Base-by-base conservation (phyloP, 2,329 filamentous ascomycete species). In the Didymella lethalis region DNA sequence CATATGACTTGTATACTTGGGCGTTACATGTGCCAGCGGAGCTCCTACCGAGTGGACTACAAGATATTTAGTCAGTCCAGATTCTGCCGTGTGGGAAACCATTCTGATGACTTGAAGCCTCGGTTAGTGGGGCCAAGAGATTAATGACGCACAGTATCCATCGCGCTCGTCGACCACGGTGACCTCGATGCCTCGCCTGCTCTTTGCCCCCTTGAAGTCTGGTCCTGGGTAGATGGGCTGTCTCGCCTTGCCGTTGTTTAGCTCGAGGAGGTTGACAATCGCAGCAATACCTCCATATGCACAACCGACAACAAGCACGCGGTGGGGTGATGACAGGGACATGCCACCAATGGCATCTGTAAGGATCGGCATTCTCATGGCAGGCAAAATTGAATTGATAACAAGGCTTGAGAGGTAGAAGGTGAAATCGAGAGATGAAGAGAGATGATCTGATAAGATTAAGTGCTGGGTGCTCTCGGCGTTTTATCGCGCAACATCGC, bases 141-240 rank as follows among this genome's bases (percentile, higher is more conserved):
- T 59, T 47, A 25, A 53, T 60, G 43, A 64, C 88, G 67, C 80
- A 93, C 90, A 93, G 74, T 87, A 93, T n/a, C 91, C 91, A 80
- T 93, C 90, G n/a, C 89, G 82, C 75, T 93, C 89, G 68, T 93
- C 90, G 25, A 91, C 86, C 23, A 93, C 83, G 23, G 89, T 92
- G 49, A 93, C 87, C 36, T 92, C 84, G 14, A 91, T 76, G 1
- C 85, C 82, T 44, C 89, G 80, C 25, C 79, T 81, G 44, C 80
- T 79, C 20, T 61, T 72, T 29, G 40, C 65, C 38, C 65, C 73
- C 54, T 63, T 78, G 64, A 77, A 71, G 23, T 75, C 73, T 29
- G 66, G 82, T 7, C 70, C 67, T 40, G 73, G 67, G 50, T 76
- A 74, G 7, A 71, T 63, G 66, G 70, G 83, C 77, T 80, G 79